phyloP scores from a whole-genome alignment of 2,329 filamentous ascomycete genomes.

The Emericellopsis atlantica region DNA sequence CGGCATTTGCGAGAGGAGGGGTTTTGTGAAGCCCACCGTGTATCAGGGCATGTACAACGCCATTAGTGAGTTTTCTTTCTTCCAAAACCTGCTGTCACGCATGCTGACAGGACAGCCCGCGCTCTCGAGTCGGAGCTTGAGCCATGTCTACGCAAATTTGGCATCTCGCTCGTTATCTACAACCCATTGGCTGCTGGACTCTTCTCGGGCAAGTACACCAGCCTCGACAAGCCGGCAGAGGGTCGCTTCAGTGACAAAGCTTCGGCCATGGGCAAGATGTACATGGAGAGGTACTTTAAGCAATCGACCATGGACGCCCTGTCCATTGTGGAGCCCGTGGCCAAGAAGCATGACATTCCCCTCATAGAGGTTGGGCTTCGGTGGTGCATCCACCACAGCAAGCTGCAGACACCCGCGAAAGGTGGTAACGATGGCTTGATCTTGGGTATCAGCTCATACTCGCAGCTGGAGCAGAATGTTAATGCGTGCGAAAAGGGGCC shows the following conservation, averaged over 20 bases:
- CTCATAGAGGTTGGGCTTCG: constrained; percentile 2
- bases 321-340: constrained; percentile 2
- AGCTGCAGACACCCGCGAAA: constrained; percentile 1
- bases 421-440: constrained; percentile 2
- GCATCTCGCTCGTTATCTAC: constrained; percentile 56
- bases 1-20: constrained; percentile 52
- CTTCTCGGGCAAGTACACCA: constrained; percentile 45
- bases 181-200: constrained; percentile 62
- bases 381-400: constrained; percentile 3
- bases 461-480: constrained; percentile 29
- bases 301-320: constrained; percentile 1
- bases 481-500: constrained; percentile 16
- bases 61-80: constrained; percentile 5
- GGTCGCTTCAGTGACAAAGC: constrained; percentile 12
- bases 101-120: constrained; percentile 33
- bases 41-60: constrained; percentile 60
- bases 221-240: constrained; percentile 11
- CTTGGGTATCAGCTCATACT: constrained; percentile 13
- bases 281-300: constrained; percentile 3
- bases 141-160: constrained; percentile 52
- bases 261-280: constrained; percentile 2
- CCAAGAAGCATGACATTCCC: constrained; percentile 1
- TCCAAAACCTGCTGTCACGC: neutral
- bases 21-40: constrained; percentile 58
- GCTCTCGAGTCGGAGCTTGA: constrained; percentile 55